Base-by-base conservation (phyloP, 1,284 basidiomycete species). In the Fistulina hepatica region DNA sequence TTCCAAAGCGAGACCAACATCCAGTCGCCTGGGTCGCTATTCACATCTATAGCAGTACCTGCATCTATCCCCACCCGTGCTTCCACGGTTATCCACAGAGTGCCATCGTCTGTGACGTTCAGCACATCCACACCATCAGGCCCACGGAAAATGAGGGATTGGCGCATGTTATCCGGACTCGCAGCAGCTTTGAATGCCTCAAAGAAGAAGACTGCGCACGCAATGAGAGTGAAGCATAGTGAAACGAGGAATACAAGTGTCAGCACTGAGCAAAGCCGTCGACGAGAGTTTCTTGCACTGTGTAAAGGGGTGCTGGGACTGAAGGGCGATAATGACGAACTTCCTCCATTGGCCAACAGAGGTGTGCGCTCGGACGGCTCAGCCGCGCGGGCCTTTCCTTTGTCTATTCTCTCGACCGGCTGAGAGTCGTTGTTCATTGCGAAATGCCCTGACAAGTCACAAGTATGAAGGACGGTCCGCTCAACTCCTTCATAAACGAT, bases 121-220 rank as follows among this genome's bases (percentile, higher is more conserved):
- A 80, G 55, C 2, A 84, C 65, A 43, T 76, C 64, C 31, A 83
- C 55, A 15, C 61, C 57, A 46, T 76, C 68, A 2, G 81, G 81
- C 1, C 78, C 78, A 33, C 61, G 54, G 28, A 80, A 56, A 7
- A 71, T 62, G 7, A 84, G 51, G n/a, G 69, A 69, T 24, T 71
- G 56, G 27, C 82, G 51, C 38, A 81, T 55, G 42, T 73, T 69
- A 42, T 81, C 67, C 7, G 73, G 63, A 3, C 73, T 68, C 12
- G 76, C 62, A 21, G 72, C 70, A 48, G 81, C 83, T 2, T 76
- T 73, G 59, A 71, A 81, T 5, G 69, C 71, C 6, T 82, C 54
- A 19, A 79, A 44, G 2, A 59, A 60, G 6, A 73, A 27, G 3
- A 67, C 36, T 10, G 69, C 48, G 36, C 71, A 61, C 6, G 61